Evolutionary conservation across 129 eudicot genomes (phyloP), one percentile per base, ranked within the genome.

Genomic region (Helianthus tuberosus): DNA sequence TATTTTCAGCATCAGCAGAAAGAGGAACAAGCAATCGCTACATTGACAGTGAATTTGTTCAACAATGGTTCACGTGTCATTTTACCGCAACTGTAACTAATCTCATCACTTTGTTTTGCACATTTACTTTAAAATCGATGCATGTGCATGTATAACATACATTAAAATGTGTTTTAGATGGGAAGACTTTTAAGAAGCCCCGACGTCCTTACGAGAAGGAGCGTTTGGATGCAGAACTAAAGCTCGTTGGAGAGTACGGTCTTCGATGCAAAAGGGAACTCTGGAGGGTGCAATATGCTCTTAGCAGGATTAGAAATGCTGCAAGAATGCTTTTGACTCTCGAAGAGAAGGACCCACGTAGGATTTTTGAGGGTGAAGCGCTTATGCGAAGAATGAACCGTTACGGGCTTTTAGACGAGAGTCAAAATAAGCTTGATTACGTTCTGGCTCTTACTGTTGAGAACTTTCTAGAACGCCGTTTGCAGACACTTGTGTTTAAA

Each of bases 151-250:
- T 60, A 11, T 20, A 3, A 43, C 2, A 43, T 39, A 8, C 8
- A 2, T 43, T 43, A 57, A 20, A 20, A 1, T 57, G 41, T 59
- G 41, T 27, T 27, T 10, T n/a, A 90, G 96, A 90, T 83, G 96
- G 96, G 39, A 87, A 87, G 69, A 90, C 96, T 8, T 90, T 90
- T 57, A 90, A 90, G 90, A 87, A 87, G 80, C 93, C 92, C 0
- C 84, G 92, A 10, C 92, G 96, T 67, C 92, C 96, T 5, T 90
- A 87, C 59, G 92, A 90, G 81, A 87, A 90, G 87, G 96, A 90
- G 75, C 86, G 96, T 29, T 60, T 90, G 67, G 96, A 90, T 71
- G 96, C 90, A 9, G 96, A 87, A 77, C 66, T 90, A 46, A 90
- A 83, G 73, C 92, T 90, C 20, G 92, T 90, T 1, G 96, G 96